A percentile compares a stretch with the other conserved stretches of the same genome.
These are phyloP conservation scores for Aspergillus caelatus DNA, from an alignment of 2,329 filamentous ascomycete genomes.

Conservation along the genomic window DNA sequence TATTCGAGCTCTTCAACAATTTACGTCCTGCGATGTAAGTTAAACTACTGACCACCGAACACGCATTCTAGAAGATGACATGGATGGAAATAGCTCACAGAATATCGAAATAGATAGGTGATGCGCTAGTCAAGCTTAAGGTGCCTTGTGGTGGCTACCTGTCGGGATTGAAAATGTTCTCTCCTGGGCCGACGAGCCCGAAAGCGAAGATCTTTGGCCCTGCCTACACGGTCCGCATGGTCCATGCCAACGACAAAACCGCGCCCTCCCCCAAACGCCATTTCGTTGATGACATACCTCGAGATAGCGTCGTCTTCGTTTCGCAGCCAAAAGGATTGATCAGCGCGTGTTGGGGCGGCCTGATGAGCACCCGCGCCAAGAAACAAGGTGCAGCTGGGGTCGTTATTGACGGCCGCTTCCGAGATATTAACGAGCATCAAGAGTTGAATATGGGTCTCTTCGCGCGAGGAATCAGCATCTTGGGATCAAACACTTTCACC, in stretches of 20 bases:
- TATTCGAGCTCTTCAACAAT: too few relatives aligned
- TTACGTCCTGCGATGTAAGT: too few relatives aligned
- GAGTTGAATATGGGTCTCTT: slow-evolving; percentile 20
- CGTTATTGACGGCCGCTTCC: slow-evolving; percentile 43
- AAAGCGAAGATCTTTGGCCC: slow-evolving; percentile 32
- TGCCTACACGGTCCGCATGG: slow-evolving; percentile 37
- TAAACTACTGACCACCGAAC: too few relatives aligned
- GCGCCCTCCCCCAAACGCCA: slow-evolving; percentile 35
- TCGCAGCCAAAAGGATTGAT: slow-evolving; percentile 37
- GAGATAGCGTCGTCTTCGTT: slow-evolving; percentile 40
- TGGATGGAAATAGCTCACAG: too few relatives aligned
- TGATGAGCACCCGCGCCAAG: slow-evolving; percentile 43
- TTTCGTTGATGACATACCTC: slow-evolving; percentile 39
- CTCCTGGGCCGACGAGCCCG: slow-evolving; percentile 22
- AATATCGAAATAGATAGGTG: too few relatives aligned
- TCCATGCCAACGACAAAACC: slow-evolving; percentile 33
- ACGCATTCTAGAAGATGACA: too few relatives aligned
- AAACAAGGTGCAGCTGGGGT: slow-evolving; percentile 39
- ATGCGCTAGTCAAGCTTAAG: too few relatives aligned
- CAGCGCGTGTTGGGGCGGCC: slow-evolving; percentile 42
- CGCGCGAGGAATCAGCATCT: slow-evolving; percentile 27
- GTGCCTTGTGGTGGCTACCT: too few relatives aligned
- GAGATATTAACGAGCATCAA: slow-evolving; percentile 39
- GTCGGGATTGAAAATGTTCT: slow-evolving; percentile 36
- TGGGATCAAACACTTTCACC: slow-evolving; percentile 40